Base-by-base conservation (phyloP, 768 basidiomycete species). In the Russula olivacea region DNA sequence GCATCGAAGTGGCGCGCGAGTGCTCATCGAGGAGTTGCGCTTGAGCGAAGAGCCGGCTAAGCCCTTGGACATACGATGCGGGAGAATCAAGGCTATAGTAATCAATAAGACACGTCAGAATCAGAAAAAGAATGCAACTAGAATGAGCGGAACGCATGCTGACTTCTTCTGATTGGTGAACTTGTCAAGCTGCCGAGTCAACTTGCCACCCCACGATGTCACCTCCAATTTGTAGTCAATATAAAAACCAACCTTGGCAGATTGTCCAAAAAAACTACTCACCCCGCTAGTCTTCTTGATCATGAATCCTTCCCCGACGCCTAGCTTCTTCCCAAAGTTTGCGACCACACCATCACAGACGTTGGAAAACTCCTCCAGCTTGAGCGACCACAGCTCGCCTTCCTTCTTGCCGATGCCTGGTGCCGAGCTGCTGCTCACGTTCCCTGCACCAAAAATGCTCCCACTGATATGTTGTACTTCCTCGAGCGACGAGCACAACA, bases 131-230 rank as follows among this genome's bases (percentile, higher is more conserved):
- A 54, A 10, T 23, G 23, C 28, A 28, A 28, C 28, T 28, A 28
- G 28, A 28, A 49, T 15, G 38, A 40, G 48, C 30, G n/a, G 58
- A 49, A 36, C 8, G 34, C 10, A 45, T 85, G 70, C 72, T 28
- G 6, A 93, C 91, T 91, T 91, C 78, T 94, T 94, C 66, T 89
- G 91, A 68, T 88, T 91, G 48, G 91, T 91, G 69, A 92, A 81
- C 74, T 91, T 89, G 75, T 90, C 89, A 66, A 91, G 81, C 70
- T 84, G 83, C 68, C 88, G 83, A 58, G 85, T 84, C 56, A 91
- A 75, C 73, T 86, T 87, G 68, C 83, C 83, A 48, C 87, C 81
- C 89, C 87, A 91, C 38, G 86, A 78, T 32, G 80, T 79, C 59
- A 83, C 75, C 81, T 82, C 59, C 32, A 49, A 32, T 47, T 57